phyloP scores from a whole-genome alignment of 257 asterid species.

The Forsythia viridissima region DNA sequence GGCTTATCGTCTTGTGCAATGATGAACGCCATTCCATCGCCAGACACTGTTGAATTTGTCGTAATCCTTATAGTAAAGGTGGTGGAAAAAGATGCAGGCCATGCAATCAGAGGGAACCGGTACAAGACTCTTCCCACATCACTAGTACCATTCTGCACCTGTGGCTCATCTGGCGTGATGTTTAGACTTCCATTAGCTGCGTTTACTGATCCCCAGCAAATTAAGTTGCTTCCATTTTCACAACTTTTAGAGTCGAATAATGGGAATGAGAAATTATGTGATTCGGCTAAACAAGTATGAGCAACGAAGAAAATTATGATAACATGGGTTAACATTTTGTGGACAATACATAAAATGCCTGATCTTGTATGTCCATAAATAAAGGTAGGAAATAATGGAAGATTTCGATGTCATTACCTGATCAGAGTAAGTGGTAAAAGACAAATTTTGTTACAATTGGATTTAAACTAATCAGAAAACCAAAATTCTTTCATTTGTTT shows the following conservation, averaged over 20 bases:
- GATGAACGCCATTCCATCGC: conserved; percentile 69
- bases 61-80: conserved; percentile 45
- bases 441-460: conserved; percentile 22
- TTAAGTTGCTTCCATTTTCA: conserved; percentile 29
- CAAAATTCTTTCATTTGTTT: conserved; percentile 28
- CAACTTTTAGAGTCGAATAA: conserved; percentile 51
- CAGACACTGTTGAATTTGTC: conserved; percentile 46
- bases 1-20: conserved; percentile 54
- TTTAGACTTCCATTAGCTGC: conserved; percentile 42
- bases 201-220: conserved; percentile 64
- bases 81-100: conserved; percentile 68
- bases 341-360: neutral
- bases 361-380: neutral
- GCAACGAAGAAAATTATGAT: conserved; percentile 28
- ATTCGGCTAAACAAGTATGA: conserved; percentile 35
- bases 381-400: conserved; percentile 7
- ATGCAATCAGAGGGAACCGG: conserved; percentile 43
- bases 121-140: conserved; percentile 52
- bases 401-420: conserved; percentile 16
- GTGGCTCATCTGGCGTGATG: conserved; percentile 40
- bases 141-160: conserved; percentile 18
- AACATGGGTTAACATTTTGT: conserved; percentile 36
- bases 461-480: neutral
- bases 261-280: conserved; percentile 53
- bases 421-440: conserved; percentile 7